These are phyloP conservation scores for Emmonsiellopsis sp. DNA, from an alignment of 2,329 filamentous ascomycete genomes.

Conservation along the genomic window DNA sequence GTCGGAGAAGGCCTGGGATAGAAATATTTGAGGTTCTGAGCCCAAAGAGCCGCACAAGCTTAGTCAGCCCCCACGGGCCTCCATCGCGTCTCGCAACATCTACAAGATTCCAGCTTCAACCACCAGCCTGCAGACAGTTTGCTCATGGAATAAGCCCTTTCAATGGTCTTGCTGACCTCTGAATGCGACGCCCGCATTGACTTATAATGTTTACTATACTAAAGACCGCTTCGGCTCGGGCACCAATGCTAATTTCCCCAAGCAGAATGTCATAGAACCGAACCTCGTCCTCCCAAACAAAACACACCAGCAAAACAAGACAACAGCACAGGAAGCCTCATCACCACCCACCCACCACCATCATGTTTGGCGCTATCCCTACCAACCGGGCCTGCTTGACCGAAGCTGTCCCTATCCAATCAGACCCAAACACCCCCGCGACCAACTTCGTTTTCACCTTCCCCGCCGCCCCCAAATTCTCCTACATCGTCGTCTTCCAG, in stretches of 20 bases:
- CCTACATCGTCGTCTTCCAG: constrained; percentile 79
- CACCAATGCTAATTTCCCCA: background rate
- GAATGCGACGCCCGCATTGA: too few relatives aligned
- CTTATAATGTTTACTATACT: background rate
- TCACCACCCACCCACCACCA: background rate
- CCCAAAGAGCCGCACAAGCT: too few relatives aligned
- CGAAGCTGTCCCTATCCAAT: constrained; percentile 40
- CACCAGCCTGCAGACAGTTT: background rate
- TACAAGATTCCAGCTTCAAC: background rate
- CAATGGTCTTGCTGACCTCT: too few relatives aligned
- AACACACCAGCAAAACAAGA: background rate
- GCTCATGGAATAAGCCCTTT: background rate
- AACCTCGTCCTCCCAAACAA: background rate
- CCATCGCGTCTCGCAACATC: background rate
- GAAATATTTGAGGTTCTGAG: too few relatives aligned
- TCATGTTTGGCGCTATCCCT: constrained; percentile 55
- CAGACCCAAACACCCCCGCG: constrained; percentile 45
- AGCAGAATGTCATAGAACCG: background rate
- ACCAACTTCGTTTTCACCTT: constrained; percentile 61
- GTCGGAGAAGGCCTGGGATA: too few relatives aligned
- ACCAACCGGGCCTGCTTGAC: constrained; percentile 52
- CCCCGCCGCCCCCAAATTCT: constrained; percentile 49
- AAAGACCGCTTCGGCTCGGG: background rate
- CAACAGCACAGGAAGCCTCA: background rate
- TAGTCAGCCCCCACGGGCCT: too few relatives aligned